Evolutionary conservation across 768 basidiomycete species (phyloP).

Genomic region (Boletus subcaerulescens): DNA sequence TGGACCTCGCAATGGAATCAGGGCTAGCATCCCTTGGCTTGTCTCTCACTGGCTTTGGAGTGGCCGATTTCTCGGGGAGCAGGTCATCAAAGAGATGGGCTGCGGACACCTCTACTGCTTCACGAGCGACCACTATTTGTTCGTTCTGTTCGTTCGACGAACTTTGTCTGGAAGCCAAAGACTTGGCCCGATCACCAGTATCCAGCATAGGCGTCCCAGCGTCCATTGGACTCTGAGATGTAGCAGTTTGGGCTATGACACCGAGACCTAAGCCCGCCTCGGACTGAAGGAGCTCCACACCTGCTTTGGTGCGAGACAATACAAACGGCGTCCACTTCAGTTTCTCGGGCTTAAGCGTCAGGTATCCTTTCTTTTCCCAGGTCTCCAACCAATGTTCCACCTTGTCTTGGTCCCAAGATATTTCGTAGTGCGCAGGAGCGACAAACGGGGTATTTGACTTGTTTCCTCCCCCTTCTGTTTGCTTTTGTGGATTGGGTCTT

Average conservation of each 20-base stretch:
- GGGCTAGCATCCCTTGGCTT: slow-evolving; percentile 12
- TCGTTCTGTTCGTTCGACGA: slow-evolving; percentile 17
- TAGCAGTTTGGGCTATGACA: slow-evolving; percentile 3
- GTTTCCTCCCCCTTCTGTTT: slow-evolving; percentile 32
- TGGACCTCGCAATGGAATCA: slow-evolving; percentile 17
- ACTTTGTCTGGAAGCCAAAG: slow-evolving; percentile 11
- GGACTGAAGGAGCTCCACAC: slow-evolving; percentile 27
- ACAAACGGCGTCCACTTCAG: slow-evolving; percentile 96
- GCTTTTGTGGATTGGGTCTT: slow-evolving; percentile 48
- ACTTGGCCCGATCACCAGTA: slow-evolving; percentile 14
- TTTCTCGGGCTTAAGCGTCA: slow-evolving; percentile 74
- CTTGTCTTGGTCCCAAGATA: slow-evolving; percentile 66
- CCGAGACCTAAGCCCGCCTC: slow-evolving; percentile 14
- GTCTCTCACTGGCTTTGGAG: slow-evolving; percentile 19
- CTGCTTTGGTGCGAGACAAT: slow-evolving; percentile 44
- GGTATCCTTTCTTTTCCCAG: slow-evolving; percentile 78
- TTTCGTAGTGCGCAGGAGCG: slow-evolving; percentile 67
- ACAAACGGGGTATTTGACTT: slow-evolving; percentile 53
- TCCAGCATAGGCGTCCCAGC: slow-evolving; percentile 23
- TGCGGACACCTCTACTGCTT: slow-evolving; percentile 18
- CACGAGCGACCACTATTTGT: slow-evolving; percentile 1
- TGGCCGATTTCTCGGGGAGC: slow-evolving; percentile 12
- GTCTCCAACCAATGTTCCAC: slow-evolving; percentile 63
- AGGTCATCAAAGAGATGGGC: slow-evolving; percentile 33
- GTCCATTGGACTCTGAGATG: slow-evolving; percentile 19